Conservation (phyloP, 139 green algal species). For the Yamagishiella unicocca region DNA sequence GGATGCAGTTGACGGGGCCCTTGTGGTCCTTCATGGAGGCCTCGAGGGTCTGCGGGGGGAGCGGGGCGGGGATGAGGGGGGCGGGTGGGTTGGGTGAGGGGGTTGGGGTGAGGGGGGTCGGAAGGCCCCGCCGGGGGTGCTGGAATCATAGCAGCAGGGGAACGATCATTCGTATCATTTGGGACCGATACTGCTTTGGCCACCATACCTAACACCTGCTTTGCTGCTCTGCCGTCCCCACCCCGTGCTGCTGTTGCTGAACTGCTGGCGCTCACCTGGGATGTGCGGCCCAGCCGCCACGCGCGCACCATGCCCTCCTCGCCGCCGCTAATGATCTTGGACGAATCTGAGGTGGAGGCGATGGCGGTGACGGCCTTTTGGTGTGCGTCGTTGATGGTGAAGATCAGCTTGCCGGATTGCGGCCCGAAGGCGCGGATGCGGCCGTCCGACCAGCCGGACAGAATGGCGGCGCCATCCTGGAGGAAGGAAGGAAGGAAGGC, state of each 20-base stretch:
- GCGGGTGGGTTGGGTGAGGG: not conserved
- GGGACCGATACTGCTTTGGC: not conserved
- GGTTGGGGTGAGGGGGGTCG: not conserved
- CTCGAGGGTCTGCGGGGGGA: conserved; percentile 71
- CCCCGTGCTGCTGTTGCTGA: too few species aligned
- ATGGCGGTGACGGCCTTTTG: conserved; percentile 84
- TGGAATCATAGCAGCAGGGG: not conserved
- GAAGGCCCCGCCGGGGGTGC: not conserved
- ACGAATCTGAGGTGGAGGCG: conserved; percentile 67
- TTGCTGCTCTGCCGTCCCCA: too few species aligned
- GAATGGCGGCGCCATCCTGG: conserved; percentile 79
- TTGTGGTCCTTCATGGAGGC: conserved; percentile 93
- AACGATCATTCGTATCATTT: not conserved
- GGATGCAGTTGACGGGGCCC: conserved; percentile 81
- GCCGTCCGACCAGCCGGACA: conserved; percentile 86
- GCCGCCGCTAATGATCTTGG: conserved; percentile 78
- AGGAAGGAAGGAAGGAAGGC: not conserved
- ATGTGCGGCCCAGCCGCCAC: conserved; percentile 76
- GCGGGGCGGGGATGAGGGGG: not conserved
- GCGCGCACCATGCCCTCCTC: conserved; percentile 78
- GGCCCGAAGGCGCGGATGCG: conserved; percentile 88
- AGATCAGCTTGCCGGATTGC: conserved; percentile 86
- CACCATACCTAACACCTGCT: too few species aligned
- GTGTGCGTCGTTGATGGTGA: conserved; percentile 88
- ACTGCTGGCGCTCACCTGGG: conserved; percentile 53